Base-by-base conservation (phyloP, 2,329 filamentous ascomycete species). In the Penicillium sp. region DNA sequence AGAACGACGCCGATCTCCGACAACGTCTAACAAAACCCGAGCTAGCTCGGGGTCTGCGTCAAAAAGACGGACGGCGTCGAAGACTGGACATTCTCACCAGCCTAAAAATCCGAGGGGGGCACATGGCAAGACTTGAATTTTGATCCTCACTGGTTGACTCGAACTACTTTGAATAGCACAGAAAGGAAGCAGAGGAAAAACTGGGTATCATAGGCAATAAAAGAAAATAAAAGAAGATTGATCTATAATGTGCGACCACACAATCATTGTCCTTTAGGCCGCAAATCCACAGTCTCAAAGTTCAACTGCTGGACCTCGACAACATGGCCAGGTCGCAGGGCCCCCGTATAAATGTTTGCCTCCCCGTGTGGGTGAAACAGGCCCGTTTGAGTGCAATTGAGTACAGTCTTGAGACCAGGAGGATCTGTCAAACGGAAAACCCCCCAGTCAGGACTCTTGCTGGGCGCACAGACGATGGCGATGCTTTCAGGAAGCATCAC, bases 401-500 rank as follows among this genome's bases (percentile, higher is more conserved):
- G 74, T 32, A 98, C 85, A n/a, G 88, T 81, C 54, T 87, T 83
- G 58, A 97, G 78, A 0, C 93, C 93, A 0, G 93, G 91, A 0
- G 93, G 93, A 67, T 96, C 88, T 0, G 93, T 98, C 4, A 98
- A 76, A 32, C 93, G 83, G 70, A 97, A 98, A 25, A 94, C 86
- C 42, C 93, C 93, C 76, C 88, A 91, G 52, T 88, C 91, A 28
- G 65, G 61, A 34, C 78, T 76, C 60, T 86, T 88, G 48, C 80
- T 85, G 0, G 93, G 93, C 5, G 93, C 88, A 71, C 93, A 98
- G 35, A 98, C 93, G 61, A 98, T 95, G 4, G 93, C 93, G 53
- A 98, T 90, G 60, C 88, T 94, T 74, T 98, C 93, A 1, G 90
- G 85, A 71, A 97, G 81, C 89, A 96, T 96, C 50, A 93, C 84